Base-by-base conservation (phyloP, 768 basidiomycete genomes). In the Chalciporus piperatus region DNA sequence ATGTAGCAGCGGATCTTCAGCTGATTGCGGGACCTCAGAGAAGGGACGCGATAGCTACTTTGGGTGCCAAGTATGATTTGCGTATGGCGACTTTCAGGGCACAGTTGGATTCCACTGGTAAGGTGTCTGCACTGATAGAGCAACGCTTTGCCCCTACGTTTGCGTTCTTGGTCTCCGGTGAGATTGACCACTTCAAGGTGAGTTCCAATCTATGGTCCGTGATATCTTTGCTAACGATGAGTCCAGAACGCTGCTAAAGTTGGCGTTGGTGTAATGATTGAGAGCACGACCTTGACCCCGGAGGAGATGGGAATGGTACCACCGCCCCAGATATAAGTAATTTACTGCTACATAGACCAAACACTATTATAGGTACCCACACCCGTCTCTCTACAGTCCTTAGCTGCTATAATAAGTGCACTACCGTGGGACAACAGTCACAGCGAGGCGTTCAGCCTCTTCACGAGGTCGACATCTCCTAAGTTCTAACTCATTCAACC, bases 111-210 rank as follows among this genome's bases (percentile, higher is more conserved):
- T 93, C 90, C 47, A 88, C 87, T 23, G 95, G 96, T 41, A 99
- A 98, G 72, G 90, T 98, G 25, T 89, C 92, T 42, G 94, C 95
- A 55, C 70, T 95, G 62, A 82, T 98, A 19, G 97, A 99, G 71
- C 96, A 98, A 72, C 83, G 94, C 48, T 93, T 98, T 69, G 91
- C 92, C 12, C 97, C 97, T 4, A 84, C 91, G 9, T 98, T 99
- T 65, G 84, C 92, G 13, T 97, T 99, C 79, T 70, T 95, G 61
- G 84, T 99, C 41, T 82, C 92, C 16, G 97, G 97, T 10, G 97
- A 99, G 78, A 93, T 99, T 59, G 97, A 99, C 70, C 97, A 99
- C 80, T 88, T 92, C 78, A 98, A 95, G 85, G 94, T 92, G 61
- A 56, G 73, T 51, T 20, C 50, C 7, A 58, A 41, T 5, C 4